Evolutionary conservation across 768 basidiomycete species (phyloP).

Genomic region (Russula ochroleuca): DNA sequence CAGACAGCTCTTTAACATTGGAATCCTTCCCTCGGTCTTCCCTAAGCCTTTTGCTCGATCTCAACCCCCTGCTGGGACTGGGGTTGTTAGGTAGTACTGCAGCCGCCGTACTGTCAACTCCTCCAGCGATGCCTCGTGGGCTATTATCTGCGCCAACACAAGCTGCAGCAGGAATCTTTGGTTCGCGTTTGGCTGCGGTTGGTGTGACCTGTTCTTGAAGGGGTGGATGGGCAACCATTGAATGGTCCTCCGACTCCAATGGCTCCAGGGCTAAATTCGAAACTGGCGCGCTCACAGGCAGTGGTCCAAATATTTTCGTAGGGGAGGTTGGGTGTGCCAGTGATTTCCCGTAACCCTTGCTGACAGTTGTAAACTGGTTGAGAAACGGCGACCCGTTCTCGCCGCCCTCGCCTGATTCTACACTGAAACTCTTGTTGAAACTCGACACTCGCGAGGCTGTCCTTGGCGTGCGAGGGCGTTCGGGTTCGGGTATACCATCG

Average conservation of each 20-base stretch:
- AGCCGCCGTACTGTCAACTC: not conserved
- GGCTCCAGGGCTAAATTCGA: not conserved
- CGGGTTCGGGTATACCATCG: conserved; percentile 13
- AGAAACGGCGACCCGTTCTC: conserved; percentile 13
- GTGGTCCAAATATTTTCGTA: not conserved
- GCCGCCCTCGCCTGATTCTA: conserved; percentile 5
- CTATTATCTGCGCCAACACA: not conserved
- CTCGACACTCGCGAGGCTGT: conserved; percentile 19
- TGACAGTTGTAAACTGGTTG: conserved; percentile 21
- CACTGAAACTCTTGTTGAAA: conserved; percentile 21
- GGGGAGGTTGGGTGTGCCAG: conserved; percentile 14
- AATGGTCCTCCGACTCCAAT: not conserved
- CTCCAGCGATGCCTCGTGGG: not conserved
- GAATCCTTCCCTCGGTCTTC: not conserved
- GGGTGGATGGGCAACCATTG: not conserved
- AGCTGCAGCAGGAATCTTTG: not conserved
- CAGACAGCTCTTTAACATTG: not conserved
- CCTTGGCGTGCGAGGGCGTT: conserved; percentile 21
- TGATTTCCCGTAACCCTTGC: conserved; percentile 12
- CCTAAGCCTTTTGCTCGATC: conserved; percentile 14
- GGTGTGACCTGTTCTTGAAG: conserved; percentile 11
- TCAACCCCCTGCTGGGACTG: not conserved
- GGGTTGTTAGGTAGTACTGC: not conserved
- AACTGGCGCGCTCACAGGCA: not conserved
- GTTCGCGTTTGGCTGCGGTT: conserved; percentile 6